Conservation (phyloP, 163 green algal genomes). For the Scenedesmus sp. region DNA sequence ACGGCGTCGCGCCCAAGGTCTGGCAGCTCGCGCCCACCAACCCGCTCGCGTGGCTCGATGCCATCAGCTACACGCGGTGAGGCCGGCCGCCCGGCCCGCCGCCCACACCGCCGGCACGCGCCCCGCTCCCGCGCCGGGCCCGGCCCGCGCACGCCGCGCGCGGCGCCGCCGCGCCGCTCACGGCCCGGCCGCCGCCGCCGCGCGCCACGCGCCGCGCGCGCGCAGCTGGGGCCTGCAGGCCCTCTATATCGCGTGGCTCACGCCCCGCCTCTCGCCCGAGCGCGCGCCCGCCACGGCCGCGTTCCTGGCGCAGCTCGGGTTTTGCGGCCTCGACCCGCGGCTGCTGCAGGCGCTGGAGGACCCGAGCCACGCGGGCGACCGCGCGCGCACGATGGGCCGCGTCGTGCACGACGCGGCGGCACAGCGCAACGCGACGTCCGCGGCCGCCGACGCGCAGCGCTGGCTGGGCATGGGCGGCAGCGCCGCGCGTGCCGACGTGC, state of each 20-base stretch:
- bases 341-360: conserved; percentile 8
- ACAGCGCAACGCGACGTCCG: neutral
- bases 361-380: neutral
- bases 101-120: no score
- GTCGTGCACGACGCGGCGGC: no score
- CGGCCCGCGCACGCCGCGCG: neutral
- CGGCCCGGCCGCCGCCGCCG: neutral
- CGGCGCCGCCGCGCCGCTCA: neutral
- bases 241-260: conserved; percentile 38
- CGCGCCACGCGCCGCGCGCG: no score
- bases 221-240: conserved; percentile 34
- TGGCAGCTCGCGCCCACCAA: conserved; percentile 10
- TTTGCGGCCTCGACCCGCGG: conserved; percentile 11
- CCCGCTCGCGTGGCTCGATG: conserved; percentile 14
- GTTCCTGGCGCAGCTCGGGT: conserved; percentile 23
- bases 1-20: neutral
- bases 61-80: conserved; percentile 26
- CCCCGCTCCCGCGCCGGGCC: neutral
- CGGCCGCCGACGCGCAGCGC: neutral
- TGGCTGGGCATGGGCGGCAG: neutral
- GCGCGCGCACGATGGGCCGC: no score
- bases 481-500: conserved; percentile 1
- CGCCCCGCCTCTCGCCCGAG: neutral
- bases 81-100: neutral
- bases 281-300: conserved; percentile 18